These are phyloP conservation scores for Litchi chinensis DNA, from an alignment of 345 rosid species.

Conservation along the genomic window DNA sequence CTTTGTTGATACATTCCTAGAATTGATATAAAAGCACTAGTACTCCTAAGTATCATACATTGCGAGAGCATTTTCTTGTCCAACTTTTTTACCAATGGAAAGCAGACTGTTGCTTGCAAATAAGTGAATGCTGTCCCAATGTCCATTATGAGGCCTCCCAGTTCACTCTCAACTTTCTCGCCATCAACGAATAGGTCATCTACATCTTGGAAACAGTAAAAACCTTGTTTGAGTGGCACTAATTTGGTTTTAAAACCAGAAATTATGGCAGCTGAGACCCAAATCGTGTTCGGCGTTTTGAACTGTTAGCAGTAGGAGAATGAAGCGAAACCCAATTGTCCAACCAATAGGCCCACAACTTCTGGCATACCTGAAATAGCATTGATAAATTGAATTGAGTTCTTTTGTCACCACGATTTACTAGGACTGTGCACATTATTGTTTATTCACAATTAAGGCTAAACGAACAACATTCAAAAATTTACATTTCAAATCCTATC, in stretches of 20 bases:
- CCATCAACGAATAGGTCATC: not conserved
- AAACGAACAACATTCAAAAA: too few species aligned
- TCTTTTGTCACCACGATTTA: too few species aligned
- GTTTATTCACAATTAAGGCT: too few species aligned
- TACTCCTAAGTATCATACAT: too few species aligned
- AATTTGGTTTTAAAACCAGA: not conserved
- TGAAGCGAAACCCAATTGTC: too few species aligned
- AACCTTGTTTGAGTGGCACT: too few species aligned
- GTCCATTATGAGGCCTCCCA: constrained; percentile 2
- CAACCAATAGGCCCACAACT: too few species aligned
- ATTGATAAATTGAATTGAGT: too few species aligned
- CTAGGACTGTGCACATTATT: too few species aligned
- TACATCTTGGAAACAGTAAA: not conserved
- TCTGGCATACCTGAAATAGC: too few species aligned
- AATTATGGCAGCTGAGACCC: not conserved
- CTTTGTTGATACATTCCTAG: constrained; percentile 4
- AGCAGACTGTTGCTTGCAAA: not conserved
- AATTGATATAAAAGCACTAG: not conserved
- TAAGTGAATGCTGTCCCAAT: not conserved
- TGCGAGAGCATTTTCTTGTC: not conserved
- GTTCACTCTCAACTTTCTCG: not conserved
- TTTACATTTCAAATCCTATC: too few species aligned
- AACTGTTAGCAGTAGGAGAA: not conserved
- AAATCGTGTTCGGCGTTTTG: not conserved
- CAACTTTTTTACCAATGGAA: not conserved